Evolutionary conservation across 2,329 filamentous ascomycete genomes (phyloP).

Genomic region (Fusarium dimerum): DNA sequence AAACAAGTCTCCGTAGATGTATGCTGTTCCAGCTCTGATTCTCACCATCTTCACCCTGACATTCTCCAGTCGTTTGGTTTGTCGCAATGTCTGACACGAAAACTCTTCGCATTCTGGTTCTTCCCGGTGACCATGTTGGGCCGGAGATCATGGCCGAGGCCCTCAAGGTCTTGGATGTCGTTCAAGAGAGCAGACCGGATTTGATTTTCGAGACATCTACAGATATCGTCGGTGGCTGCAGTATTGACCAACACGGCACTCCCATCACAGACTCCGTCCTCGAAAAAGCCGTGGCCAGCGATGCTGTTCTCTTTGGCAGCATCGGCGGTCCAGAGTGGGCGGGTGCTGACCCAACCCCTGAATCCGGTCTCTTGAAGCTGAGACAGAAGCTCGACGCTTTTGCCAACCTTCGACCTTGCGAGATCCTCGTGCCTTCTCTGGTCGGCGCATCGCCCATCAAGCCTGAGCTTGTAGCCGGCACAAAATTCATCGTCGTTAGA

Average conservation of each 20-base stretch:
- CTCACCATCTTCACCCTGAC: background rate
- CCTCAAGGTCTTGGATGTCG: slow-evolving; percentile 46
- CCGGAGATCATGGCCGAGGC: slow-evolving; percentile 49
- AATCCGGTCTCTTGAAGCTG: slow-evolving; percentile 45
- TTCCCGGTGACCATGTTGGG: slow-evolving; percentile 49
- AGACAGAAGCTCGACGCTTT: slow-evolving; percentile 46
- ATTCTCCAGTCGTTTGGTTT: background rate
- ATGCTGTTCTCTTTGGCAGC: slow-evolving; percentile 49
- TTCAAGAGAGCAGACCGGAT: slow-evolving; percentile 34
- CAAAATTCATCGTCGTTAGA: slow-evolving; percentile 50
- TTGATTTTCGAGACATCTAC: slow-evolving; percentile 31
- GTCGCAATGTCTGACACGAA: slow-evolving; percentile 5
- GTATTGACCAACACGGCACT: slow-evolving; percentile 45
- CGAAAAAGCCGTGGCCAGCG: slow-evolving; percentile 39
- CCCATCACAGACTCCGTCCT: slow-evolving; percentile 46
- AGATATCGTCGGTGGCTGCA: slow-evolving; percentile 37
- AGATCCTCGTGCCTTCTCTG: slow-evolving; percentile 44
- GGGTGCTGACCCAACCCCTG: slow-evolving; percentile 40
- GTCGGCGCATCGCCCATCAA: slow-evolving; percentile 46
- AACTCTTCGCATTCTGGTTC: slow-evolving; percentile 40
- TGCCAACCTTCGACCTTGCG: slow-evolving; percentile 52
- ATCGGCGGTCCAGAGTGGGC: slow-evolving; percentile 52
- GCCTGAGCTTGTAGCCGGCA: slow-evolving; percentile 43
- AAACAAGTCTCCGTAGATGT: too few relatives aligned
- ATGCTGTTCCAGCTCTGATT: background rate